Evolutionary conservation across 345 rosid species (phyloP), one percentile per base, ranked within the genome.

Genomic region (Pugionium dolabratum): DNA sequence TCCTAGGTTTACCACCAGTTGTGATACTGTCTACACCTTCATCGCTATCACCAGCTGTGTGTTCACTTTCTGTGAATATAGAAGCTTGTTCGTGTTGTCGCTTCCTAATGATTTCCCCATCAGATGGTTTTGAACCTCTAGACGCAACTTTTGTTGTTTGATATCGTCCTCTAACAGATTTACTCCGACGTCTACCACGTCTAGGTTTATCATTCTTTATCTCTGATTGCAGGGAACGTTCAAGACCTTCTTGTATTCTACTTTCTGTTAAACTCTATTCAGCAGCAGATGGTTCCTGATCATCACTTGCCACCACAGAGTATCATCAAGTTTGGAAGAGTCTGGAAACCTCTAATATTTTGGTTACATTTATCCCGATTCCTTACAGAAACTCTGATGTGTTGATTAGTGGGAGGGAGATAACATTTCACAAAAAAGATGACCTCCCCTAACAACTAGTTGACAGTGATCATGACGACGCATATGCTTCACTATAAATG

Each of bases 21-120:
- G 84, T 72, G 54, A 82, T 72, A 78, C 91, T 90, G 51, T 79
- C 91, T 46, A 86, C 83, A 58, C 43, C 77, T 7, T 78, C 94
- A 65, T 86, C 90, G 28, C 94, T 86, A 48, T 88, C 86, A 56
- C 77, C 84, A 59, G 63, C 88, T 69, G 79, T 75, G 60, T 75
- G 81, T 79, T 80, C 83, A 54, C 70, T 79, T 47, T 73, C 88
- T 26, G 75, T 76, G 32, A 76, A 69, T 73, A 18, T 79, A 9
- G 84, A 78, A 57, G 61, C 54, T 39, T 82, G 80, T 26, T 66
- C 78, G 7, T 63, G 84, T 40, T 57, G 85, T 47, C 94, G 76
- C 79, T 88, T 93, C 75, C 79, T 80, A 9, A 75, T 66, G 72
- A 41, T 57, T 55, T 74, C 73, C 50, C 71, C 84, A 26, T 82